Percentiles rank a stretch among this genome's conserved stretches.
phyloP scores from a whole-genome alignment of 371 early-diverging fungal genomes.

The Apophysomyces ossiformis region DNA sequence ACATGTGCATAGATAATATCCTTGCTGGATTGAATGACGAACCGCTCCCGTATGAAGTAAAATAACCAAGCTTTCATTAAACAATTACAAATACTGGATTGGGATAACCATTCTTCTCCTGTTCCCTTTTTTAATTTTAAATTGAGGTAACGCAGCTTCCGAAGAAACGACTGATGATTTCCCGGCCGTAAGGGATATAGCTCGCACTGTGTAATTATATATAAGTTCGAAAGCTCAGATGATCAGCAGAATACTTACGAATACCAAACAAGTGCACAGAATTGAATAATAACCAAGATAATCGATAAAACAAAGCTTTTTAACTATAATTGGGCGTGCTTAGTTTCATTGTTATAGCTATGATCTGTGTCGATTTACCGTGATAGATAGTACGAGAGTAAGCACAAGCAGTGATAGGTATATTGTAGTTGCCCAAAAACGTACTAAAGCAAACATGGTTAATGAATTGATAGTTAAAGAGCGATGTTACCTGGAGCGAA shows the following conservation, averaged over 20 bases:
- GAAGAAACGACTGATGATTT: slow-evolving; percentile 52
- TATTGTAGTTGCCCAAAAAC: slow-evolving; percentile 48
- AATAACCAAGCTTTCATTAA: slow-evolving; percentile 6
- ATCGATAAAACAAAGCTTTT: slow-evolving; percentile 65
- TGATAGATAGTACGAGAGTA: slow-evolving; percentile 35
- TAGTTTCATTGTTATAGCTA: neutral
- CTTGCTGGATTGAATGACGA: slow-evolving; percentile 29
- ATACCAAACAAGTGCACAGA: slow-evolving; percentile 88
- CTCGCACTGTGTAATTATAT: slow-evolving; percentile 38
- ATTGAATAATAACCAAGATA: slow-evolving; percentile 80
- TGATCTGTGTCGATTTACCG: slow-evolving; percentile 24
- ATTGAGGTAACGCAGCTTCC: slow-evolving; percentile 53
- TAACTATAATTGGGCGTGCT: slow-evolving; percentile 30
- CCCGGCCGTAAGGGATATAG: slow-evolving; percentile 58
- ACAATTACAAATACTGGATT: neutral
- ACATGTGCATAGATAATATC: slow-evolving; percentile 42
- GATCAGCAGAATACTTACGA: slow-evolving; percentile 47
- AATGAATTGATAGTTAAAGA: neutral
- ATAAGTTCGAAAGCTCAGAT: neutral
- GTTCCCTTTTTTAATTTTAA: slow-evolving; percentile 21
- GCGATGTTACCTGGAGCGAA: slow-evolving; percentile 67
- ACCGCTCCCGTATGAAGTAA: slow-evolving; percentile 28
- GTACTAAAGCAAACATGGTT: slow-evolving; percentile 21
- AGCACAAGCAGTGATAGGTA: slow-evolving; percentile 38
- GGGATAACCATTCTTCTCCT: neutral